Conservation (phyloP, 2,329 filamentous ascomycete species). For the Orbilia brochopaga region DNA sequence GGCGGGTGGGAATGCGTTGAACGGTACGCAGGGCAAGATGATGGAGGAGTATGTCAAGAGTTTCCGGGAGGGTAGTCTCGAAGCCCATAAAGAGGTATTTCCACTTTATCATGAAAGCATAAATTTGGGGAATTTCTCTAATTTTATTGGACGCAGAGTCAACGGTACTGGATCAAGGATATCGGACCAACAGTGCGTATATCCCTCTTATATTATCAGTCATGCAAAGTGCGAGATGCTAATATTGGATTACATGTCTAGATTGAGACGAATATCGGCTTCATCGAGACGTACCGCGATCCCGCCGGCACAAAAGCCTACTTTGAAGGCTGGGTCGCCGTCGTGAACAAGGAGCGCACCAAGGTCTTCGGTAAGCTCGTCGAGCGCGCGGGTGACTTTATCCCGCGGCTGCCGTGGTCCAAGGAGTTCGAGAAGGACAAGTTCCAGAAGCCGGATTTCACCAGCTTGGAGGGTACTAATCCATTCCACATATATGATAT, state of each 20-base stretch:
- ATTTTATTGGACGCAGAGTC: constrained; percentile 60
- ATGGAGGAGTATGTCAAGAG: constrained; percentile 75
- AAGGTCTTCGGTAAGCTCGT: constrained; percentile 77
- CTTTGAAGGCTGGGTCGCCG: constrained; percentile 83
- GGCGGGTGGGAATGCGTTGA: constrained; percentile 72
- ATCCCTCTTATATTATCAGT: neutral
- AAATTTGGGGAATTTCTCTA: too few relatives aligned
- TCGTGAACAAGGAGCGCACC: constrained; percentile 68
- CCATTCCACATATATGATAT: constrained; percentile 58
- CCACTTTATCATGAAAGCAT: neutral
- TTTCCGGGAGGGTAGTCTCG: constrained; percentile 74
- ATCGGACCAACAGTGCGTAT: constrained; percentile 67
- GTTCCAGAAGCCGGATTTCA: constrained; percentile 94
- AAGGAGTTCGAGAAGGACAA: constrained; percentile 93
- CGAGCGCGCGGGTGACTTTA: constrained; percentile 77
- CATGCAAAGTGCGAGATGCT: neutral
- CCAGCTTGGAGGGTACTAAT: constrained; percentile 85
- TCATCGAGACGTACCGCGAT: constrained; percentile 85
- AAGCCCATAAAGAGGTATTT: constrained; percentile 75
- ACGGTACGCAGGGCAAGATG: constrained; percentile 76
- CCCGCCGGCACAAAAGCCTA: constrained; percentile 80
- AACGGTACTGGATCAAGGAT: constrained; percentile 81
- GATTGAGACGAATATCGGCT: constrained; percentile 81
- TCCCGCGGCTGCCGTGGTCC: constrained; percentile 86
- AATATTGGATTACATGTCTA: constrained; percentile 52